Percentiles rank a stretch among this genome's conserved stretches.
Conservation (phyloP, 352 stramenopile genomes). For the Phytophthora pluvialis region DNA sequence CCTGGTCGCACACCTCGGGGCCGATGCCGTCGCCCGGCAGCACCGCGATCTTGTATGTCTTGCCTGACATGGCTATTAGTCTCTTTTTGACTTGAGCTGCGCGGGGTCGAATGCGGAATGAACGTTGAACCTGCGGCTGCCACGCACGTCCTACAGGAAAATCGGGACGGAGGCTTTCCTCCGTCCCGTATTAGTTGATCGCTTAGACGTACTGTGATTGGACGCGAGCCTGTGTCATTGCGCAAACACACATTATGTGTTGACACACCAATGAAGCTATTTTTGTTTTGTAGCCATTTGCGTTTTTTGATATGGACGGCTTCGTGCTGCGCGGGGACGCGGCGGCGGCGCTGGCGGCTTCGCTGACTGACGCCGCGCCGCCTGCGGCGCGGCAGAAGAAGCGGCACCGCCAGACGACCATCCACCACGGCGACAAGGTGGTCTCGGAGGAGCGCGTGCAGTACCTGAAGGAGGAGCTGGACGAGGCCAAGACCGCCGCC, state of each 20-base stretch:
- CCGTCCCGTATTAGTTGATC: neutral
- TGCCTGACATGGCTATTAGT: constrained; percentile 29
- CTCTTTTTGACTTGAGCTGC: constrained; percentile 24
- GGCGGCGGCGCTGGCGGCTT: constrained; percentile 36
- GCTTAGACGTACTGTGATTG: constrained; percentile 6
- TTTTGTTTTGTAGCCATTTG: neutral
- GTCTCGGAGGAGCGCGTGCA: constrained; percentile 69
- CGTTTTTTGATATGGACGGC: constrained; percentile 43
- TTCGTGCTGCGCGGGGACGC: constrained; percentile 67
- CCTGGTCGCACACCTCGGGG: constrained; percentile 97
- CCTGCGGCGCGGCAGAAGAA: constrained; percentile 23
- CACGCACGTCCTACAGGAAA: neutral
- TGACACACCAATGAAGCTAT: constrained; percentile 10
- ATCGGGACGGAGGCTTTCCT: no score
- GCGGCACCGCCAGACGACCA: constrained; percentile 62
- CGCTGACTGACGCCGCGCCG: constrained; percentile 8
- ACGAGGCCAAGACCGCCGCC: constrained; percentile 48
- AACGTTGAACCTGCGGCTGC: constrained; percentile 12
- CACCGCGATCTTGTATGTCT: constrained; percentile 91
- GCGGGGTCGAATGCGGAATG: constrained; percentile 21
- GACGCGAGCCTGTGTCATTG: neutral
- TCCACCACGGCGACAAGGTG: constrained; percentile 72
- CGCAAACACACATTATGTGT: constrained; percentile 17
- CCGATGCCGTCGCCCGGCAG: constrained; percentile 98
- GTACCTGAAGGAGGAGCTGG: constrained; percentile 68